Evolutionary conservation across 2,329 filamentous ascomycete genomes (phyloP).

Genomic region (Gaeumannomyces sp.): DNA sequence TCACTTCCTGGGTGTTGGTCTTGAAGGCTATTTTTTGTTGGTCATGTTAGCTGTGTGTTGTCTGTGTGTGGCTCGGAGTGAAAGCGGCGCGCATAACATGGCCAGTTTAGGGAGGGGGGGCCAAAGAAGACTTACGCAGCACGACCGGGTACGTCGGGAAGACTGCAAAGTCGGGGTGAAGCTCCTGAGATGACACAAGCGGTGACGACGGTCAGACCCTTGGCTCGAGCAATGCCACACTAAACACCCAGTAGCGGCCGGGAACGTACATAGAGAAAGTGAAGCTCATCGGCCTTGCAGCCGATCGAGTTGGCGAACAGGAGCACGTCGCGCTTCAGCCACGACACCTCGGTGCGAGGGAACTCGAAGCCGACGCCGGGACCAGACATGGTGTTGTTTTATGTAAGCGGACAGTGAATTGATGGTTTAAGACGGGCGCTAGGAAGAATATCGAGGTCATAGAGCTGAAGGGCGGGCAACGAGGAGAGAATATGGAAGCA

Average conservation of each 20-base stretch:
- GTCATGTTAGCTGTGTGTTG: not conserved
- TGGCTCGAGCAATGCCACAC: not conserved
- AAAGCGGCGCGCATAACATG: not conserved
- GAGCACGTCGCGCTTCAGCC: conserved; percentile 81
- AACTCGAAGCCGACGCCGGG: conserved; percentile 72
- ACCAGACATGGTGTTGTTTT: conserved; percentile 32
- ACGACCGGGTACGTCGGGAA: conserved; percentile 87
- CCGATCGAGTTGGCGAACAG: conserved; percentile 91
- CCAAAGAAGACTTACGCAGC: conserved; percentile 49
- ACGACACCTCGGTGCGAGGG: conserved; percentile 67
- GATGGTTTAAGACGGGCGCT: not conserved
- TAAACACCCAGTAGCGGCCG: not conserved
- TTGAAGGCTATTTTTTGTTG: conserved; percentile 58
- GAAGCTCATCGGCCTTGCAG: conserved; percentile 74
- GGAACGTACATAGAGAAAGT: conserved; percentile 75
- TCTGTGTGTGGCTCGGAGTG: not conserved
- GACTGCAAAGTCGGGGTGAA: conserved; percentile 77
- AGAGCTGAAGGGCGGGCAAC: not conserved
- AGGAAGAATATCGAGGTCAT: conserved; percentile 7
- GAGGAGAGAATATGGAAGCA: conserved; percentile 1
- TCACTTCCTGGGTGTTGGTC: conserved; percentile 64
- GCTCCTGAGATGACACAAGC: conserved; percentile 51
- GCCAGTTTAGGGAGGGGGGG: not conserved
- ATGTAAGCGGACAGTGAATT: conserved; percentile 5
- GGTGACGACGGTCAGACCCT: not conserved